Base-by-base conservation (phyloP, 2,329 filamentous ascomycete species). In the Arthrobotrys iridis region DNA sequence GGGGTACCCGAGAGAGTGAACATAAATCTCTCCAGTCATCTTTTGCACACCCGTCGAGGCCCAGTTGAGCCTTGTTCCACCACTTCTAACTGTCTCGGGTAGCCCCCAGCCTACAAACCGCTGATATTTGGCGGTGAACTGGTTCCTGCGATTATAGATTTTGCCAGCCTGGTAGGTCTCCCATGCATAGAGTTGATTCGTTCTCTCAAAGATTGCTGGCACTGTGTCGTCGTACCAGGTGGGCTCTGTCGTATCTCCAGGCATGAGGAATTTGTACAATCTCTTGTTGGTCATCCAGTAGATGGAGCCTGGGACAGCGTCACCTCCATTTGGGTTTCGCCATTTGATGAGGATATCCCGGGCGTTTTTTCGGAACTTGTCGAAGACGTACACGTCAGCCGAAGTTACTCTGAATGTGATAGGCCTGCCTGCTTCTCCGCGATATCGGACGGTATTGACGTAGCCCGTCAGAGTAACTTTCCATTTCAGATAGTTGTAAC, bases 331-430 rank as follows among this genome's bases (percentile, higher is more conserved):
- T 0, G 63, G 63, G 10, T 66, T 52, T 45, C 63, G 48, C 63
- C 63, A 66, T 18, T 57, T 46, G 11, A 66, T 50, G 2, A 45
- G 13, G 11, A 66, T 46, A 8, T 58, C 48, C 10, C 50, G 50
- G 1, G 48, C 26, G 18, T 66, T 66, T 7, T 26, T 35, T n/a
- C 48, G 28, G 63, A 66, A 18, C n/a, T 46, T 57, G 22, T 57
- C 48, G 28, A 66, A 66, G 26, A 66, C 28, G 37, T 66, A 66
- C 28, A 66, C 35, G 18, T 66, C 63, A 26, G 63, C 63, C 3
- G 63, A 66, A 4, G 62, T 66, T 15, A 22, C 46, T 26, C 48
- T 24, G n/a, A 66, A 66, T 11, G 13, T 8, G 13, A 40, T 15
- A 2, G 45, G 60, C 4, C 10, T 8, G 4, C 43, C 60, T 1